A percentile compares a stretch with the other conserved stretches of the same genome.
These are phyloP conservation scores for Phialocephala sp. DNA, from an alignment of 2,329 filamentous ascomycete species.

Conservation along the genomic window DNA sequence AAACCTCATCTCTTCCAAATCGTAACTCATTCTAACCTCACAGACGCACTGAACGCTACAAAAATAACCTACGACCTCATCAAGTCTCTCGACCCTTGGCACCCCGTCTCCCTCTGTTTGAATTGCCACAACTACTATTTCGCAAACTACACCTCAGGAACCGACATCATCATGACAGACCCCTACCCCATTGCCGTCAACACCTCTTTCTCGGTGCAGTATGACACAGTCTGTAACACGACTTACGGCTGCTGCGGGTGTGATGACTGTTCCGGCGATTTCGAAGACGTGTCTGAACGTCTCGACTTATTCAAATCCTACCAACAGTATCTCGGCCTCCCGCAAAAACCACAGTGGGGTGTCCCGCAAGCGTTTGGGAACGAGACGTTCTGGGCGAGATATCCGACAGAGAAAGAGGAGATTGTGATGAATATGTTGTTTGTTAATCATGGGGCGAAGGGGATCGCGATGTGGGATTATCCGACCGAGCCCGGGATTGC, in stretches of 20 bases:
- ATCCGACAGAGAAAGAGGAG: conserved; percentile 51
- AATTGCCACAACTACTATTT: conserved; percentile 59
- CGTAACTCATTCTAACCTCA: not conserved
- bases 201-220: conserved; percentile 49
- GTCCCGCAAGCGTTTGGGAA: conserved; percentile 56
- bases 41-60: conserved; percentile 50
- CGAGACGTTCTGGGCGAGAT: conserved; percentile 52
- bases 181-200: conserved; percentile 56
- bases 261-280: conserved; percentile 49
- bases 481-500: conserved; percentile 42
- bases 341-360: conserved; percentile 52
- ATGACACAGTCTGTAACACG: conserved; percentile 52
- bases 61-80: conserved; percentile 49
- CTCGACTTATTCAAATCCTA: conserved; percentile 48
- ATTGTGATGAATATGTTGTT: conserved; percentile 52
- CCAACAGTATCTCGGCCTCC: conserved; percentile 44
- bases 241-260: conserved; percentile 58
- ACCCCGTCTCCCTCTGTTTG: conserved; percentile 54
- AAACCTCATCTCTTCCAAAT: not conserved
- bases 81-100: conserved; percentile 54
- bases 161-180: conserved; percentile 56
- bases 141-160: conserved; percentile 51
- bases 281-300: conserved; percentile 44
- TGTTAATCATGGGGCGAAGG: conserved; percentile 55
- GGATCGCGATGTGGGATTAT: conserved; percentile 51